Percentiles rank a stretch among this genome's conserved stretches.
These are phyloP conservation scores for Neurospora sp. DNA, from an alignment of 495 filamentous ascomycete genomes.

Conservation along the genomic window DNA sequence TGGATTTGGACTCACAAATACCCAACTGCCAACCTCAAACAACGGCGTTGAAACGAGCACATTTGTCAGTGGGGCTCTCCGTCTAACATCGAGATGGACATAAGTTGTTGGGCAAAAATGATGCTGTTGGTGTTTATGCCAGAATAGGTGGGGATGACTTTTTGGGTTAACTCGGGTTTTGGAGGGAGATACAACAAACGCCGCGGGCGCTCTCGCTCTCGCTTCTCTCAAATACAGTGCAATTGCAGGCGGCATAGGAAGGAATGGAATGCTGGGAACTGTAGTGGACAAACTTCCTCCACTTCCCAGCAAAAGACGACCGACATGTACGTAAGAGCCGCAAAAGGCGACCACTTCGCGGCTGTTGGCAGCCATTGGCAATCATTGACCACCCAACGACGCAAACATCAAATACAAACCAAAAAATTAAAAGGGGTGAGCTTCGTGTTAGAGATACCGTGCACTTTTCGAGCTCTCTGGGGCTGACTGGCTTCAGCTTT, in stretches of 20 bases:
- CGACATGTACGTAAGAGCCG: neutral
- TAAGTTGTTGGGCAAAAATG: slow-evolving; percentile 55
- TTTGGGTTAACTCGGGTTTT: neutral
- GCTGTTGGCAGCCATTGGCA: neutral
- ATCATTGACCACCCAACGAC: neutral
- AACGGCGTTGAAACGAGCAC: neutral
- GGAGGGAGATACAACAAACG: neutral
- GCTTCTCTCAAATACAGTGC: neutral
- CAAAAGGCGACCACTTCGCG: neutral
- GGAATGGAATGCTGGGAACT: neutral
- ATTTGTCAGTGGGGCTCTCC: slow-evolving; percentile 23
- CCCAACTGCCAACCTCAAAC: neutral
- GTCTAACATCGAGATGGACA: slow-evolving; percentile 62
- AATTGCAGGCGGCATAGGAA: neutral
- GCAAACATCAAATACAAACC: neutral
- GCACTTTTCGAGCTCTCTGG: neutral
- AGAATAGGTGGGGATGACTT: neutral
- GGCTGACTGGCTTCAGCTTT: neutral
- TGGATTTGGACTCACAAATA: neutral
- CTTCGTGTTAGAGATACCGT: neutral
- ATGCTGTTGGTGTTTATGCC: neutral
- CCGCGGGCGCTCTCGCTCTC: neutral
- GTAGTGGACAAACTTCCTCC: neutral
- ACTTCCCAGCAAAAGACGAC: neutral
- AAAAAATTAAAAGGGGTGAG: neutral